Percentiles rank a stretch among this genome's conserved stretches.
These are phyloP conservation scores for Lachnellula arida DNA, from an alignment of 2,329 filamentous ascomycete genomes.

Conservation along the genomic window DNA sequence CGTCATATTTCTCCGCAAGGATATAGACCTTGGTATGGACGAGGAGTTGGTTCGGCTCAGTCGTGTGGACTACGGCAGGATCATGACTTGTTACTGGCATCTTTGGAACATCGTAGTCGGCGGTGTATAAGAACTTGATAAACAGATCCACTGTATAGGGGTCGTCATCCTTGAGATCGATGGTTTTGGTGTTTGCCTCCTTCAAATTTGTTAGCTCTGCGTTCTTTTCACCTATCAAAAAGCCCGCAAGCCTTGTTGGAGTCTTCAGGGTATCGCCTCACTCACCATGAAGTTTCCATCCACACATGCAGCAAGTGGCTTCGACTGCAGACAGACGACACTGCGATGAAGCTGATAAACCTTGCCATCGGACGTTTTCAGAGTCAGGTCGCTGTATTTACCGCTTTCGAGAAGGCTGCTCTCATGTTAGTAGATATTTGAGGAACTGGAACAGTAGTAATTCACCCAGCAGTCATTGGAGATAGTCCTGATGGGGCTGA, in stretches of 20 bases:
- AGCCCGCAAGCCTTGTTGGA: no score
- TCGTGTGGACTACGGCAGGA: no score
- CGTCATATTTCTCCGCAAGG: constrained; percentile 10
- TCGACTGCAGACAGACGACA: constrained; percentile 5
- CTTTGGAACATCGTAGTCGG: background rate
- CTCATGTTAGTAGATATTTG: background rate
- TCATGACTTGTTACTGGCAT: background rate
- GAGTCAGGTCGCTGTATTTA: background rate
- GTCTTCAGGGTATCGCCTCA: no score
- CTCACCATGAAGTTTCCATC: background rate
- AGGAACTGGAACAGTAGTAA: background rate
- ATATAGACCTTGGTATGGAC: constrained; percentile 12
- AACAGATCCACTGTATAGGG: background rate
- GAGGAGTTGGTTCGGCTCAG: background rate
- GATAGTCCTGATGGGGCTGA: background rate
- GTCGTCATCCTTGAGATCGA: background rate
- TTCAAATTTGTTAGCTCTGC: background rate
- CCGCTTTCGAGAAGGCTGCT: background rate
- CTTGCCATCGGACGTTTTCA: background rate
- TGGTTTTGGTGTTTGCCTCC: background rate
- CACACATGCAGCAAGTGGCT: background rate
- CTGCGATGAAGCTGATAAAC: constrained; percentile 1
- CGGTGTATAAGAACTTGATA: background rate
- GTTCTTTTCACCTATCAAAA: no score
- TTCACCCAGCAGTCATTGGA: background rate